phyloP scores from a whole-genome alignment of 306 rosid genomes.

The Trifolium repens region DNA sequence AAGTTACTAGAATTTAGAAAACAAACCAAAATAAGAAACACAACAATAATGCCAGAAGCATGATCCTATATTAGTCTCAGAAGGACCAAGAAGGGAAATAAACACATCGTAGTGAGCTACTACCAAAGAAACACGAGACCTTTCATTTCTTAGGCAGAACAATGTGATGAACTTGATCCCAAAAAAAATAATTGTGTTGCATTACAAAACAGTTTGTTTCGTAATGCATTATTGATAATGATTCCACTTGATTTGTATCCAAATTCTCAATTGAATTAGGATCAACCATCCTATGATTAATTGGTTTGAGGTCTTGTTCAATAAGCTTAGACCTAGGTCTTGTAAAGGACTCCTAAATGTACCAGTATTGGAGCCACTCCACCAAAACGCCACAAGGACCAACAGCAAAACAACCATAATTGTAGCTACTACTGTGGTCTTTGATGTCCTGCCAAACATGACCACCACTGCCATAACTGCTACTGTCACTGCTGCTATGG shows the following conservation, averaged over 20 bases:
- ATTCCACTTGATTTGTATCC: conserved; percentile 28
- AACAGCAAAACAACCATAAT: conserved; percentile 76
- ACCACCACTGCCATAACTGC: conserved; percentile 78
- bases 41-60: conserved; percentile 10
- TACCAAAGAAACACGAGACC: neutral
- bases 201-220: conserved; percentile 20
- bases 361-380: conserved; percentile 70
- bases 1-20: neutral
- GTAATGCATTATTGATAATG: conserved; percentile 29
- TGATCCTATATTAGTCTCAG: conserved; percentile 7
- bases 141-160: conserved; percentile 25
- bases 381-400: conserved; percentile 78
- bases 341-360: conserved; percentile 60
- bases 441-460: conserved; percentile 69
- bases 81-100: neutral
- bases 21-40: conserved; percentile 13
- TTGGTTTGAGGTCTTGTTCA: conserved; percentile 43
- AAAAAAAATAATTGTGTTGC: conserved; percentile 20
- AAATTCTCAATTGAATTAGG: conserved; percentile 26
- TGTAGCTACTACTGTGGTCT: conserved; percentile 66
- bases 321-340: conserved; percentile 63
- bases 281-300: conserved; percentile 31
- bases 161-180: conserved; percentile 22
- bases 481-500: conserved; percentile 74
- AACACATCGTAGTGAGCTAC: conserved; percentile 23